Conservation (phyloP, 441 rosid species). For the Erysimum cheiri region DNA sequence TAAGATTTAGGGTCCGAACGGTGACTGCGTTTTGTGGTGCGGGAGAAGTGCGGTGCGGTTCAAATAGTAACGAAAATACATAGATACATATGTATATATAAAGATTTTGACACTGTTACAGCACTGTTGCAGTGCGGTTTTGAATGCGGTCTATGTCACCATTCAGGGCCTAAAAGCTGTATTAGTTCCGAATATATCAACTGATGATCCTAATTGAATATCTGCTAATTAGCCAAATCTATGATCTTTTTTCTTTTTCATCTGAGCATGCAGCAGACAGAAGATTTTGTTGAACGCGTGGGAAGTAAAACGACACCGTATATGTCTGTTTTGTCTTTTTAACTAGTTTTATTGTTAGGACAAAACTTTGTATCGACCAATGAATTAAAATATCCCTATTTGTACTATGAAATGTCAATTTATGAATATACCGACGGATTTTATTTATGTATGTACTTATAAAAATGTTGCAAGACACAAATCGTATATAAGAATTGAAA, state of each 20-base stretch:
- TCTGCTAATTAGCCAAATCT: conserved; percentile 36
- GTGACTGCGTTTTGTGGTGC: no score
- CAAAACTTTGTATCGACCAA: conserved; percentile 40
- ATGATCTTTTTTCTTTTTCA: conserved; percentile 14
- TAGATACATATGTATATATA: no score
- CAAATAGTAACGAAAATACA: no score
- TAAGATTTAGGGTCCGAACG: neutral
- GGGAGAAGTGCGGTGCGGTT: no score
- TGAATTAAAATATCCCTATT: conserved; percentile 22
- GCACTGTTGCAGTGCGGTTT: no score
- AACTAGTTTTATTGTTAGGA: conserved; percentile 24
- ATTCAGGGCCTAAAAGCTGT: neutral
- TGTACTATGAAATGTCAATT: conserved; percentile 41
- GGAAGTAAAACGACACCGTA: conserved; percentile 34
- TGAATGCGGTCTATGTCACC: no score
- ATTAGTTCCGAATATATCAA: neutral
- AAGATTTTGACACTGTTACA: no score
- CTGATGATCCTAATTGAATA: conserved; percentile 38
- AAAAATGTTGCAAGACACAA: conserved; percentile 6
- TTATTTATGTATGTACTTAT: conserved; percentile 29
- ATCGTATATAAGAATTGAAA: conserved; percentile 6
- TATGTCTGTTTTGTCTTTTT: conserved; percentile 29
- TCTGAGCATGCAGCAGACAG: conserved; percentile 39
- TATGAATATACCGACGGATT: conserved; percentile 37
- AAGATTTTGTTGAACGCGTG: conserved; percentile 40